phyloP scores from a whole-genome alignment of 306 rosid genomes.

The Delonix regia region DNA sequence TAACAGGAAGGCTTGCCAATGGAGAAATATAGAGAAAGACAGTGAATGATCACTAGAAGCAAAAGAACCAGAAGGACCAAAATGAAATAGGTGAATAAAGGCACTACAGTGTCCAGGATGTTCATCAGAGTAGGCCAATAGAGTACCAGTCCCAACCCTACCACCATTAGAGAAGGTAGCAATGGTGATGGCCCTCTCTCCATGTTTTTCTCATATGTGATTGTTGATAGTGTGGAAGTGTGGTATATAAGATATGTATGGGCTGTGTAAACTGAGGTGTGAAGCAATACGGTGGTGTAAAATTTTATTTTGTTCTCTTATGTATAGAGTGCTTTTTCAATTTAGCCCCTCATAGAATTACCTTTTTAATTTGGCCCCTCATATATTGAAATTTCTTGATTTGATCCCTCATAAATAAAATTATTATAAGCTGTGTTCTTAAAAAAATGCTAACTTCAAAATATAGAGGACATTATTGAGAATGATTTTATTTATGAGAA shows the following conservation, averaged over 20 bases:
- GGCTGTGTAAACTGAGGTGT: no score
- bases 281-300: no score
- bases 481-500: no score
- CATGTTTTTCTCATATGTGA: conserved; percentile 40
- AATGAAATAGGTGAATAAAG: conserved; percentile 17
- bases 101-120: conserved; percentile 40
- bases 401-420: no score
- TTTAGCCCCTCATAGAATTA: no score
- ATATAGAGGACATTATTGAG: no score
- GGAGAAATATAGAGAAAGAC: conserved; percentile 32
- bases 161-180: conserved; percentile 59
- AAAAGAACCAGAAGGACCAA: conserved; percentile 43
- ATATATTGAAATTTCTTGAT: no score
- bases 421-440: no score
- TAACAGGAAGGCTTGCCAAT: conserved; percentile 38
- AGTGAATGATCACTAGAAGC: conserved; percentile 13
- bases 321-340: no score
- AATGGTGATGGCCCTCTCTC: conserved; percentile 76
- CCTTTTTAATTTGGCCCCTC: no score
- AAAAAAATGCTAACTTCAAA: no score
- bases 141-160: conserved; percentile 55
- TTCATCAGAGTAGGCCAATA: conserved; percentile 48
- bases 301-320: no score
- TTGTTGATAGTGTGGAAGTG: neutral
- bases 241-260: conserved; percentile 25